Evolutionary conservation across 345 rosid species (phyloP).

Genomic region (Bruguiera gymnorhiza): DNA sequence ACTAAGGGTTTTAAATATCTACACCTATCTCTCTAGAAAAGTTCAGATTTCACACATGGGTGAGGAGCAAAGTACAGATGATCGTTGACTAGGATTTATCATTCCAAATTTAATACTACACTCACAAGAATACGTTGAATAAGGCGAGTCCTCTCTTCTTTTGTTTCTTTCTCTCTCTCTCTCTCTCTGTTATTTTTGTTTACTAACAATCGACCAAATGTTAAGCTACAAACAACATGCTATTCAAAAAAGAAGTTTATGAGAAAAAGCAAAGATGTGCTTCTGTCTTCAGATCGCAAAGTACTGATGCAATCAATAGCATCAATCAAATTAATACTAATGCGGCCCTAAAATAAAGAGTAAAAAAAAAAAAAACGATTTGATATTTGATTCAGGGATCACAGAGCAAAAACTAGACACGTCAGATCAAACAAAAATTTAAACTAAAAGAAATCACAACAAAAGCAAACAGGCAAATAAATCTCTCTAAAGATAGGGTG

Average conservation of each 20-base stretch:
- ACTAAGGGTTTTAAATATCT: not conserved
- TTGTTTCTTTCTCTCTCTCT: not conserved
- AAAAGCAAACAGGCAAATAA: too few relatives aligned
- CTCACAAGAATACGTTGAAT: not conserved
- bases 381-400: too few relatives aligned
- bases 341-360: too few relatives aligned
- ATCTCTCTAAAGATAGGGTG: too few relatives aligned
- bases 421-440: too few relatives aligned
- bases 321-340: too few relatives aligned
- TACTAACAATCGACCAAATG: not conserved
- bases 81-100: not conserved
- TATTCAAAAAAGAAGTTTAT: not conserved
- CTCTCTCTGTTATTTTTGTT: not conserved
- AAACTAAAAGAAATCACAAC: too few relatives aligned
- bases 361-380: too few relatives aligned
- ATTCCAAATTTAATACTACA: not conserved
- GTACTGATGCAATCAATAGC: too few relatives aligned
- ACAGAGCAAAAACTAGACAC: too few relatives aligned
- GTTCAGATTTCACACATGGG: slow-evolving; percentile 1
- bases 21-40: not conserved
- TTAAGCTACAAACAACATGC: not conserved
- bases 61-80: not conserved
- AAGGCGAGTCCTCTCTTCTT: not conserved
- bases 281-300: not conserved
- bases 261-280: not conserved